phyloP scores from a whole-genome alignment of 2,329 filamentous ascomycete genomes.

The Amylocarpus encephaloides region DNA sequence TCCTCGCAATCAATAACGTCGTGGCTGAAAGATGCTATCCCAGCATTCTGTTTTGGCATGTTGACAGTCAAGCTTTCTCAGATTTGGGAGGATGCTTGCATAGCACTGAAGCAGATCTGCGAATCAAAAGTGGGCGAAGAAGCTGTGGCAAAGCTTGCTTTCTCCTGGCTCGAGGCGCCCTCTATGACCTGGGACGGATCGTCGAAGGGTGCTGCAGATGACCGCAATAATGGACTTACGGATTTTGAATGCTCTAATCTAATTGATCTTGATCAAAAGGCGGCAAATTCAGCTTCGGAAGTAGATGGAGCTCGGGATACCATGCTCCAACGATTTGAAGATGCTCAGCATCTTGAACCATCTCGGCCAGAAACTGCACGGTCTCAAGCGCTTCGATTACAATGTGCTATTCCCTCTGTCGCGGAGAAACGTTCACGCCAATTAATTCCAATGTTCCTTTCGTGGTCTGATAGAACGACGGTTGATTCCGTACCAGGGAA shows the following conservation, averaged over 20 bases:
- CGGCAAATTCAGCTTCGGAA: conserved; percentile 45
- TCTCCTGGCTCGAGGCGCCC: conserved; percentile 66
- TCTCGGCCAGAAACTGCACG: conserved; percentile 53
- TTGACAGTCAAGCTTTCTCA: conserved; percentile 79
- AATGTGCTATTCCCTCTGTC: conserved; percentile 65
- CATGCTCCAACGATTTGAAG: conserved; percentile 59
- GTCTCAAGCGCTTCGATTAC: conserved; percentile 71
- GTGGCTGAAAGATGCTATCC: conserved; percentile 66
- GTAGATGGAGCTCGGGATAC: conserved; percentile 48
- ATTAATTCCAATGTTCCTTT: conserved; percentile 78
- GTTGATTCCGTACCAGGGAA: conserved; percentile 28
- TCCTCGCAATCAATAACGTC: conserved; percentile 55
- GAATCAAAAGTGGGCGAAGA: conserved; percentile 67
- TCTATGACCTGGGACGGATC: conserved; percentile 49
- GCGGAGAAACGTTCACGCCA: conserved; percentile 82
- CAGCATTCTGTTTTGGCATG: conserved; percentile 81
- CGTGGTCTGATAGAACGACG: conserved; percentile 58
- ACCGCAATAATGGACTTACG: conserved; percentile 43
- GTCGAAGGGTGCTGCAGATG: conserved; percentile 31
- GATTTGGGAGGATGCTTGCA: conserved; percentile 78
- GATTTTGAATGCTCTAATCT: conserved; percentile 85
- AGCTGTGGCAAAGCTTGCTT: conserved; percentile 62
- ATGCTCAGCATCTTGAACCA: conserved; percentile 50
- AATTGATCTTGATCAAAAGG: conserved; percentile 48
- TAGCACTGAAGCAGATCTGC: conserved; percentile 68